Conservation (phyloP, 2,329 filamentous ascomycete genomes). For the Sporothrix inflata region DNA sequence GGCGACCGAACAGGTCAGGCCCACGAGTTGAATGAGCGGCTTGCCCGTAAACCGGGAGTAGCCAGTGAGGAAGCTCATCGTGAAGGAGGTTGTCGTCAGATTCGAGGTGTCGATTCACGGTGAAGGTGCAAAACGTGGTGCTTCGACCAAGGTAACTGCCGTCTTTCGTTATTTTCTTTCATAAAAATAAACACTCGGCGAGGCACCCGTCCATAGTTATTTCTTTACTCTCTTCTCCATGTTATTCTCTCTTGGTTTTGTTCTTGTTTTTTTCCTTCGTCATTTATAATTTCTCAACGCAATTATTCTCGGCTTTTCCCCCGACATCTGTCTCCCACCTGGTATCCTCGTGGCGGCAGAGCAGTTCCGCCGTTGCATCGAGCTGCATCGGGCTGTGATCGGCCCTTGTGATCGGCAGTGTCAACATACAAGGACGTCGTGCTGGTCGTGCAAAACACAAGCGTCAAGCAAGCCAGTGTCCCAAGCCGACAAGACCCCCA, state of each 20-base stretch:
- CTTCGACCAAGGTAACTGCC: too few relatives aligned
- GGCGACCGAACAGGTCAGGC: conserved; percentile 5
- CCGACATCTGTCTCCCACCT: neutral
- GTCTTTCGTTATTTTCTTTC: too few relatives aligned
- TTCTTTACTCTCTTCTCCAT: neutral
- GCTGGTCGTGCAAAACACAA: too few relatives aligned
- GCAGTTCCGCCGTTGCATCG: neutral
- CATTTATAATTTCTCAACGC: too few relatives aligned
- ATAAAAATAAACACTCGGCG: too few relatives aligned
- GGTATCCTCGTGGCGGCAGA: neutral
- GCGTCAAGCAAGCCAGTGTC: too few relatives aligned
- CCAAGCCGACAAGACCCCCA: neutral
- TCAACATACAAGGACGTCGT: neutral
- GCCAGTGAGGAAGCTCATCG: conserved; percentile 1
- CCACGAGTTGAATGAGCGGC: neutral
- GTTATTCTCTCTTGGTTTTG: neutral
- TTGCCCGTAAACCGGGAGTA: neutral
- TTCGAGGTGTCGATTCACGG: neutral
- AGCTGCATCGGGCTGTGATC: neutral
- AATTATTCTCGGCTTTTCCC: neutral
- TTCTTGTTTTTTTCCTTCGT: too few relatives aligned
- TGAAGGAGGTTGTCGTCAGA: neutral
- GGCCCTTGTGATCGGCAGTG: neutral
- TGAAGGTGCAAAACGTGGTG: neutral
- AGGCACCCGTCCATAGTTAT: neutral